A percentile compares a stretch with the other conserved stretches of the same genome.
Conservation (phyloP, 139 green algal species). For the Volvox africanus region DNA sequence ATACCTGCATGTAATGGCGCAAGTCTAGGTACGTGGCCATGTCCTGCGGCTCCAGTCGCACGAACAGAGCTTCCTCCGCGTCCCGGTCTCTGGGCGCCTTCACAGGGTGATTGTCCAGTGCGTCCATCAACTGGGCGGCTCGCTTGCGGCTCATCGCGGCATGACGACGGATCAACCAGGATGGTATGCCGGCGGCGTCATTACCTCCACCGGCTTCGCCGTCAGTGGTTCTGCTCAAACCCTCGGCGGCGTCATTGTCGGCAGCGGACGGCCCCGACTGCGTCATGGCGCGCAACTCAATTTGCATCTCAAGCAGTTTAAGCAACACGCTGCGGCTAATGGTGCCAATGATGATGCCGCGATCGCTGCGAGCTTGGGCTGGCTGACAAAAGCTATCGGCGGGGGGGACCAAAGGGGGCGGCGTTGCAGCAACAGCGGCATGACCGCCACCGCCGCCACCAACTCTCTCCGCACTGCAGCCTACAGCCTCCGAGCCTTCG, state of each 20-base stretch:
- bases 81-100: constrained; percentile 27
- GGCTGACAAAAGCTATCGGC: too few relatives aligned
- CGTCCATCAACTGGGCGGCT: not conserved
- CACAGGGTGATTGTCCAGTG: constrained; percentile 34
- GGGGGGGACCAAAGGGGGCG: too few relatives aligned
- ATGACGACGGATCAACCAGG: not conserved
- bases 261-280: not conserved
- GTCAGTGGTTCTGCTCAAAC: too few relatives aligned
- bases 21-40: constrained; percentile 42
- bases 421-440: too few relatives aligned
- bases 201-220: too few relatives aligned
- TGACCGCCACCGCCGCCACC: not conserved
- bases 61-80: constrained; percentile 43
- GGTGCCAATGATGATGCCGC: constrained; percentile 20
- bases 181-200: too few relatives aligned
- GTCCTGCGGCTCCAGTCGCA: not conserved
- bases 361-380: too few relatives aligned
- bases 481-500: too few relatives aligned
- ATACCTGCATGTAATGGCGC: constrained; percentile 54
- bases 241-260: not conserved
- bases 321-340: constrained; percentile 31
- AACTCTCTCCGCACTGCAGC: too few relatives aligned
- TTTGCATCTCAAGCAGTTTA: constrained; percentile 36
- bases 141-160: not conserved
- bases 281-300: not conserved